Percentiles rank a stretch among this genome's conserved stretches.
phyloP scores from a whole-genome alignment of 202 grass and related monocot genomes.

The Digitaria exilis region DNA sequence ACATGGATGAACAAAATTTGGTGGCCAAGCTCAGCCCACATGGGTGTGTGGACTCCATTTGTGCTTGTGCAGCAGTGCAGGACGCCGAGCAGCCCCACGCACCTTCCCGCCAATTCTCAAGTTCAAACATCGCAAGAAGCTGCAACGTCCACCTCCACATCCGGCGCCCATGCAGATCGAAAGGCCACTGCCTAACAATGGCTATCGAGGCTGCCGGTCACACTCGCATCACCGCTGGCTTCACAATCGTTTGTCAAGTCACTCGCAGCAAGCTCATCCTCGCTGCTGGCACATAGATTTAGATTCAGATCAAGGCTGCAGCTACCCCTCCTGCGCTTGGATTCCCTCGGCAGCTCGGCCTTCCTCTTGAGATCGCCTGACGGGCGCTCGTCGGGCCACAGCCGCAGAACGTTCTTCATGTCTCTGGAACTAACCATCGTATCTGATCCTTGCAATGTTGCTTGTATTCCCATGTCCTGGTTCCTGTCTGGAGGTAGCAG shows the following conservation, averaged over 20 bases:
- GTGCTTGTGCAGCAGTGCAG: slow-evolving; percentile 13
- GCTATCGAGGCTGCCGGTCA: slow-evolving; percentile 12
- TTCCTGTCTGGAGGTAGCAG: background rate
- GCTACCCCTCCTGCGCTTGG: slow-evolving; percentile 37
- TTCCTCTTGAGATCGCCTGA: slow-evolving; percentile 49
- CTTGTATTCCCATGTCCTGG: background rate
- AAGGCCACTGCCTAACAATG: slow-evolving; percentile 2
- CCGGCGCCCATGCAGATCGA: background rate
- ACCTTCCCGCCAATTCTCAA: slow-evolving; percentile 51
- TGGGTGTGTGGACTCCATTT: background rate
- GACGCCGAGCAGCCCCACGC: slow-evolving; percentile 19
- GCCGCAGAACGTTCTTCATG: background rate
- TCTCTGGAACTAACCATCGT: background rate
- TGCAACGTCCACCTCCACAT: slow-evolving; percentile 27
- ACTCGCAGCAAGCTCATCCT: slow-evolving; percentile 49
- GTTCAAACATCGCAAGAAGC: slow-evolving; percentile 44
- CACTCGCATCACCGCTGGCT: background rate
- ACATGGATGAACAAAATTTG: background rate
- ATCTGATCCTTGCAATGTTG: background rate
- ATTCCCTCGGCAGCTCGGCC: background rate
- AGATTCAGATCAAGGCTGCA: slow-evolving; percentile 57
- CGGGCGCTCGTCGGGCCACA: background rate
- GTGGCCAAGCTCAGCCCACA: slow-evolving; percentile 11
- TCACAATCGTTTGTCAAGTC: slow-evolving; percentile 50
- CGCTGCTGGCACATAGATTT: slow-evolving; percentile 45